A percentile compares a stretch with the other conserved stretches of the same genome.
phyloP scores from a whole-genome alignment of 2,329 filamentous ascomycete genomes.

The Colletotrichum limetticola region DNA sequence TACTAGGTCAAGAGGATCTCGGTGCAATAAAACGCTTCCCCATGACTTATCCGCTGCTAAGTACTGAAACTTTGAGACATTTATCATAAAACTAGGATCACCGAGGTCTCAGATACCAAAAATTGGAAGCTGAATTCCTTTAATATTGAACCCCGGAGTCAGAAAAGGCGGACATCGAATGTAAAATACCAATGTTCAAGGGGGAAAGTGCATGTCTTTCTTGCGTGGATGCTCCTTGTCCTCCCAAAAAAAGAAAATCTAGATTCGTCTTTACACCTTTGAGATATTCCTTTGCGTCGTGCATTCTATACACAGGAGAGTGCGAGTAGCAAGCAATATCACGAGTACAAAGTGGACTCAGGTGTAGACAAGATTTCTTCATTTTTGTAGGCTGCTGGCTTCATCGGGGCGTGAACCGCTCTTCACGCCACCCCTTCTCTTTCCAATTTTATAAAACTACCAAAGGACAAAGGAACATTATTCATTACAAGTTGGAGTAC shows the following conservation, averaged over 20 bases:
- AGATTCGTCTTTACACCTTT: background rate
- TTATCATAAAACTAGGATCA: background rate
- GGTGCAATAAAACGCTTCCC: background rate
- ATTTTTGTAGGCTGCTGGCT: conserved; percentile 1
- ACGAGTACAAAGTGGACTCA: background rate
- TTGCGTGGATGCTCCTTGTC: no score
- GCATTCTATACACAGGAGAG: background rate
- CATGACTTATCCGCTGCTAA: rapidly evolving
- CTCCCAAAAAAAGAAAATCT: background rate
- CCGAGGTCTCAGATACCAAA: background rate
- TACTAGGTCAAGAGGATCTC: background rate
- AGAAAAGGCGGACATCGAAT: no score
- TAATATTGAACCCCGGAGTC: no score
- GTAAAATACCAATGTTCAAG: background rate
- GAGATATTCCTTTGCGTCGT: background rate
- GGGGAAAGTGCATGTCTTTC: background rate
- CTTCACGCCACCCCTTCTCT: conserved; percentile 7
- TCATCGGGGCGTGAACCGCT: background rate
- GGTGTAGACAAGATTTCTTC: background rate
- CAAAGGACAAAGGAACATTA: conserved; percentile 24
- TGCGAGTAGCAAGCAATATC: background rate
- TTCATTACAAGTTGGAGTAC: conserved; percentile 61
- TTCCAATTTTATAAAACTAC: conserved; percentile 21
- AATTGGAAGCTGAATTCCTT: no score
- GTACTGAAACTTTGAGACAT: background rate